A percentile compares a stretch with the other conserved stretches of the same genome.
Conservation (phyloP, 306 rosid genomes). For the Corylus avellana region DNA sequence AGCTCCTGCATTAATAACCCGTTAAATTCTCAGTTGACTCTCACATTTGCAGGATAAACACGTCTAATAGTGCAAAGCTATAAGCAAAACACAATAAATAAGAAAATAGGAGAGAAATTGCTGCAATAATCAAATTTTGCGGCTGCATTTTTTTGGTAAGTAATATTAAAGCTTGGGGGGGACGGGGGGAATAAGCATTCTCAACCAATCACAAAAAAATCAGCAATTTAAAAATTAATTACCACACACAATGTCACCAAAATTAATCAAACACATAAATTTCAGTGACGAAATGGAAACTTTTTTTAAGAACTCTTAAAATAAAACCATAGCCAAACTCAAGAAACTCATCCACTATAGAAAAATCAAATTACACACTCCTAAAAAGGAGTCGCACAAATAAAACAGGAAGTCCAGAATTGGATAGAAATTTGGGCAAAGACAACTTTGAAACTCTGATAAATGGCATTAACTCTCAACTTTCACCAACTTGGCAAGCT, state of each 20-base stretch:
- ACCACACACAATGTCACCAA: too few relatives aligned
- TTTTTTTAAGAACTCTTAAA: too few relatives aligned
- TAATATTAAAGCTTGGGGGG: not conserved
- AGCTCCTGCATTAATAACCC: slow-evolving; percentile 64
- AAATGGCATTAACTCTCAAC: not conserved
- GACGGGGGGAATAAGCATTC: too few relatives aligned
- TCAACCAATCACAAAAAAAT: too few relatives aligned
- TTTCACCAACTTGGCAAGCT: not conserved
- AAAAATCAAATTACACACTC: not conserved
- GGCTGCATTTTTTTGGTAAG: not conserved
- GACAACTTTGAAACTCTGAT: not conserved
- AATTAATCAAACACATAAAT: too few relatives aligned
- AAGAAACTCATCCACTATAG: too few relatives aligned
- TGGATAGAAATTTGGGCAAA: not conserved
- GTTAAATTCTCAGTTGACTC: slow-evolving; percentile 27
- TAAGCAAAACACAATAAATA: not conserved
- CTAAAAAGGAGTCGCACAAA: not conserved
- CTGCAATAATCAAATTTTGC: not conserved
- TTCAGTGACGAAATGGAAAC: too few relatives aligned
- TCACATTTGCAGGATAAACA: not conserved
- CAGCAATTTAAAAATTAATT: too few relatives aligned
- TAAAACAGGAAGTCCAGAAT: not conserved
- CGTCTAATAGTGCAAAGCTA: not conserved
- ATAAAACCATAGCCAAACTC: too few relatives aligned
- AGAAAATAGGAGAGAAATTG: slow-evolving; percentile 15